phyloP scores from a whole-genome alignment of 2,329 filamentous ascomycete genomes.

The Pleurostoma richardsiae region DNA sequence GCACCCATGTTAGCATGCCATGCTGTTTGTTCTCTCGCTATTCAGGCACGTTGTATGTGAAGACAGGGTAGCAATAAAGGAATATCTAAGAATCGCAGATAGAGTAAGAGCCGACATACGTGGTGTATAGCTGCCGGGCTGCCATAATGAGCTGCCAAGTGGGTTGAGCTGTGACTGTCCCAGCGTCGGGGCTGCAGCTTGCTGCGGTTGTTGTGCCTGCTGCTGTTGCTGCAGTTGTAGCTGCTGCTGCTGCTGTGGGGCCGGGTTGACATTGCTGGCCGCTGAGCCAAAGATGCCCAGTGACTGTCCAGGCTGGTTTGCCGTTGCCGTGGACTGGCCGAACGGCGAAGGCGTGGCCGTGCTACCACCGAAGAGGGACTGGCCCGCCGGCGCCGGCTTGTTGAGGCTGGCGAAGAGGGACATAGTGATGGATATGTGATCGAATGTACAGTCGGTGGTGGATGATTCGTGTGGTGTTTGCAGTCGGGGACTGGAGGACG shows the following conservation, averaged over 20 bases:
- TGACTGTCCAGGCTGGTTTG: constrained; percentile 17
- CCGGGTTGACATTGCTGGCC: constrained; percentile 24
- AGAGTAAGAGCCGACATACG: constrained; percentile 27
- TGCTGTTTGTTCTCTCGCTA: neutral
- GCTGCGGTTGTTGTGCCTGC: constrained; percentile 19
- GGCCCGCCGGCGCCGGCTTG: constrained; percentile 15
- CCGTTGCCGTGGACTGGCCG: constrained; percentile 13
- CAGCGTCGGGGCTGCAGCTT: constrained; percentile 28
- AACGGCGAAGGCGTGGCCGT: constrained; percentile 15
- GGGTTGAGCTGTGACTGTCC: constrained; percentile 14
- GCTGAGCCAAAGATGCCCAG: constrained; percentile 33
- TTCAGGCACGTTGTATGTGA: too few relatives aligned
- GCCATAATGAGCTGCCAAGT: constrained; percentile 46
- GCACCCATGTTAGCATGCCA: neutral
- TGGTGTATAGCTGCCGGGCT: constrained; percentile 43
- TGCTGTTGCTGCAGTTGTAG: constrained; percentile 35
- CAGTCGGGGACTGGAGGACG: too few relatives aligned
- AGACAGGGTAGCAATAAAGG: too few relatives aligned
- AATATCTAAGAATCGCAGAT: too few relatives aligned
- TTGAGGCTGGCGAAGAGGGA: constrained; percentile 3
- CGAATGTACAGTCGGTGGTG: neutral
- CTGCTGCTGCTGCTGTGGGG: constrained; percentile 28
- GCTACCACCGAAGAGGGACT: constrained; percentile 17
- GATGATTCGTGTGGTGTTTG: neutral
- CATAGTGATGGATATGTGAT: neutral